A percentile compares a stretch with the other conserved stretches of the same genome.
These are phyloP conservation scores for Haberlea rhodopensis DNA, from an alignment of 257 asterid genomes.

Conservation along the genomic window DNA sequence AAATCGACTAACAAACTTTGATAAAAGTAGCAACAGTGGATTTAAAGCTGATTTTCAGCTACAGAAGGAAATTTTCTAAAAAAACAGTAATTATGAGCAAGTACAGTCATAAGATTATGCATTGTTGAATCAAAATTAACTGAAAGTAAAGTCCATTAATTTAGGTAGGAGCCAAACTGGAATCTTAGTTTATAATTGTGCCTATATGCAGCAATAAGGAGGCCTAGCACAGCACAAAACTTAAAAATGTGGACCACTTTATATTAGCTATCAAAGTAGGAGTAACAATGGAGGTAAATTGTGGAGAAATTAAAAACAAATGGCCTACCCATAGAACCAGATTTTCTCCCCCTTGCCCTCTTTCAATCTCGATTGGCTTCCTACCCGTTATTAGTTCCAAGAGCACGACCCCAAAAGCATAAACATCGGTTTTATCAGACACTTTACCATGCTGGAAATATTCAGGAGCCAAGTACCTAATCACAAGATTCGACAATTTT, in stretches of 20 bases:
- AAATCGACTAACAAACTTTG: not conserved
- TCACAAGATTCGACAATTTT: constrained; percentile 17
- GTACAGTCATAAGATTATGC: not conserved
- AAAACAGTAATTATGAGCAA: not conserved
- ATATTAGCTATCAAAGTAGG: not conserved
- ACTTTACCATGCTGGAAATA: constrained; percentile 94
- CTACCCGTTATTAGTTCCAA: constrained; percentile 85
- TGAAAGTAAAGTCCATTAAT: too few relatives aligned
- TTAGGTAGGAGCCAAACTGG: too few relatives aligned
- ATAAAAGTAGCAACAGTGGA: too few relatives aligned
- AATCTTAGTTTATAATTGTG: not conserved
- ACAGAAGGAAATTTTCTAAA: not conserved
- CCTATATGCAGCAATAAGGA: not conserved
- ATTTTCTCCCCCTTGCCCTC: constrained; percentile 86
- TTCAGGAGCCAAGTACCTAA: constrained; percentile 90
- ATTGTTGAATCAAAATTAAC: not conserved
- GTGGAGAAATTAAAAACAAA: not conserved
- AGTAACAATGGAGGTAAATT: not conserved
- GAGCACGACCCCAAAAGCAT: constrained; percentile 85
- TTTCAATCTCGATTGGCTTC: constrained; percentile 79
- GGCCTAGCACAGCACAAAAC: not conserved
- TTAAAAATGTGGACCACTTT: not conserved
- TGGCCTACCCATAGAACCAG: constrained; percentile 73
- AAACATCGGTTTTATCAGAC: constrained; percentile 84
- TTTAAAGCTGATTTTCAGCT: not conserved